These are phyloP conservation scores for Colletotrichum siamense DNA, from an alignment of 2,329 filamentous ascomycete species.

Conservation along the genomic window DNA sequence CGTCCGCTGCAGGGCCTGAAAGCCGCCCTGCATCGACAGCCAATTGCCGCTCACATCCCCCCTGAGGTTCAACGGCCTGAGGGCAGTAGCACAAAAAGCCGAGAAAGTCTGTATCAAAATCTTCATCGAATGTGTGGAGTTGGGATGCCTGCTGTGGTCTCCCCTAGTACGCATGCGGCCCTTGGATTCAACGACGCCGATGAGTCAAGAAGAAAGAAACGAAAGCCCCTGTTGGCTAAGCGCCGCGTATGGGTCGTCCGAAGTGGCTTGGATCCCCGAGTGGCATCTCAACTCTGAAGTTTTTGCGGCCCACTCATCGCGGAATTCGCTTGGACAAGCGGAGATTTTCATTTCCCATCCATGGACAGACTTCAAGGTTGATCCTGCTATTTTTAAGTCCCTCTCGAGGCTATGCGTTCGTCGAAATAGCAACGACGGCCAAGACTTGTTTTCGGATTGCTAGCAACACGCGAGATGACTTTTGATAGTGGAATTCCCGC, in stretches of 20 bases:
- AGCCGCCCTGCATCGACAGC: not conserved
- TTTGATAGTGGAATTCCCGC: not conserved
- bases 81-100: not conserved
- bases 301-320: not conserved
- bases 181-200: not conserved
- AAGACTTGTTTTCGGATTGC: not conserved
- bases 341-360: constrained; percentile 15
- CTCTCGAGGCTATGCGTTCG: not conserved
- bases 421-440: constrained; percentile 4
- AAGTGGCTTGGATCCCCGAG: constrained; percentile 11
- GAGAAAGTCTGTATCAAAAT: not conserved
- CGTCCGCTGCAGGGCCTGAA: not conserved
- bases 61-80: not conserved
- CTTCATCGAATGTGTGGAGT: not conserved
- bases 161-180: not conserved
- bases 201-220: not conserved
- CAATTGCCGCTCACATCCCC: not conserved
- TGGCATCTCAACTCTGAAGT: constrained; percentile 1
- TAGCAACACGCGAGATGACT: constrained; percentile 3
- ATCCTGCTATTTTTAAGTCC: constrained; percentile 8
- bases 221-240: not conserved
- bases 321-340: constrained; percentile 2
- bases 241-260: constrained; percentile 4
- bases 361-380: not conserved
- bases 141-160: not conserved